Base-by-base conservation (phyloP, 1,139 yeast species). In the Blastobotrys serpentis region DNA sequence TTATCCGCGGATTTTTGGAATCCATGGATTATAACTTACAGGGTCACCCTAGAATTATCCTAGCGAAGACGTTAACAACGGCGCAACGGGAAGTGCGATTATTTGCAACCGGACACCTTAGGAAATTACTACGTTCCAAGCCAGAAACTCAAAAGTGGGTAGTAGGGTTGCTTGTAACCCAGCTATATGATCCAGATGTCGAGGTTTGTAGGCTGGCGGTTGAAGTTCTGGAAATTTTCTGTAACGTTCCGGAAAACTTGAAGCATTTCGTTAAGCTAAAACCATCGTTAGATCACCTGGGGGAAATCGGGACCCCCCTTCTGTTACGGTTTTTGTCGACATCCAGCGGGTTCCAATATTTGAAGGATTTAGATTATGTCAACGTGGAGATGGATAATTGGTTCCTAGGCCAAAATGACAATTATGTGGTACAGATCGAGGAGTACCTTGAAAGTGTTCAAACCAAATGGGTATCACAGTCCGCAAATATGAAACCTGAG, bases 1-100 rank as follows among this genome's bases (percentile, higher is more conserved):
- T 89, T 47, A 69, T 86, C 17, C 67, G 77, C 30, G 64, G 77
- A 2, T 73, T 86, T 25, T 72, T 90, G 52, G 76, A 77, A 39
- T 78, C 79, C 44, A 68, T 89, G 64, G 84, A 84, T 55, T 82
- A 82, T 55, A 69, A 73, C 1, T 63, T 74, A n/a, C 81, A 82
- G 30, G 81, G 86, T 2, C 95, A 83, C 56, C 74, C 88, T 34
- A 70, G 92, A 42, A 76, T 82, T 14, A 71, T 90, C 2, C 68
- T 90, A 43, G 72, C 78, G 11, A 86, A 86, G 60, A 79, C 86
- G 1, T 68, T 89, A 47, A 76, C 79, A 22, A 74, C 83, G 1
- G 77, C 84, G 1, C 77, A 80, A 49, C 64, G 65, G 25, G 70
- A 73, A 3, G 71, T 86, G 4, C 75, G 88, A 51, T 52, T 73